Evolutionary conservation across 805 yeast species (phyloP).

Genomic region (Metschnikowia kofuensis): DNA sequence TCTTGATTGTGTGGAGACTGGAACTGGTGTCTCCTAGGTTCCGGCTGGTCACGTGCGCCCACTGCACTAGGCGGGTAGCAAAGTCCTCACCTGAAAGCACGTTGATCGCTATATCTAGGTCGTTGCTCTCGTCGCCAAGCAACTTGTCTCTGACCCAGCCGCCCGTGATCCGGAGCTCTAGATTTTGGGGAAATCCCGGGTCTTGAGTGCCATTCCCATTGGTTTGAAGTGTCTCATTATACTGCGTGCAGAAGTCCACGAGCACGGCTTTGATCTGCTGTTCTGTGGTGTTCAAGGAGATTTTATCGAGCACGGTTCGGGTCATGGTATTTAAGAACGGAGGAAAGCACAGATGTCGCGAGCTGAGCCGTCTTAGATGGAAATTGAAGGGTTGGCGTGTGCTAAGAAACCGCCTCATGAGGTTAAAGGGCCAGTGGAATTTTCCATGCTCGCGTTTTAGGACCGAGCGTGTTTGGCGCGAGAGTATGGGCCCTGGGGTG

Average conservation of each 20-base stretch:
- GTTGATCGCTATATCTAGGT: constrained; percentile 89
- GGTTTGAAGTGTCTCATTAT: constrained; percentile 23
- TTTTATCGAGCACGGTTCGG: constrained; percentile 8
- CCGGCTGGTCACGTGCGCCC: constrained; percentile 28
- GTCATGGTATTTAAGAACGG: not conserved
- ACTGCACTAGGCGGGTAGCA: constrained; percentile 63
- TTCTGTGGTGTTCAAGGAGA: constrained; percentile 42
- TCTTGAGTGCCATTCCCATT: not conserved
- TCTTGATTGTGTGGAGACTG: constrained; percentile 75
- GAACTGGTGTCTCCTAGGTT: constrained; percentile 22
- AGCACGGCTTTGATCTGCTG: constrained; percentile 37
- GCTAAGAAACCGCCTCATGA: not conserved
- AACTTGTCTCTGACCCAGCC: constrained; percentile 98
- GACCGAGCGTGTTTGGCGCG: not conserved
- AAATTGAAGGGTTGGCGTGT: not conserved
- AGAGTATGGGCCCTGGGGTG: not conserved
- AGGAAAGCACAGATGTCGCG: not conserved
- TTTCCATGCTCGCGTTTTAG: not conserved
- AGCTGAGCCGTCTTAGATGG: not conserved
- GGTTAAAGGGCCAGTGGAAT: not conserved
- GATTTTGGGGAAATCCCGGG: constrained; percentile 10
- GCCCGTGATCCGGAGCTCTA: constrained; percentile 81
- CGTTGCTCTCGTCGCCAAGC: constrained; percentile 75
- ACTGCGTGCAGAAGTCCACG: constrained; percentile 38
- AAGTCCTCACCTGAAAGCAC: constrained; percentile 81